Conservation (phyloP, 768 basidiomycete genomes). For the Suillus spraguei region DNA sequence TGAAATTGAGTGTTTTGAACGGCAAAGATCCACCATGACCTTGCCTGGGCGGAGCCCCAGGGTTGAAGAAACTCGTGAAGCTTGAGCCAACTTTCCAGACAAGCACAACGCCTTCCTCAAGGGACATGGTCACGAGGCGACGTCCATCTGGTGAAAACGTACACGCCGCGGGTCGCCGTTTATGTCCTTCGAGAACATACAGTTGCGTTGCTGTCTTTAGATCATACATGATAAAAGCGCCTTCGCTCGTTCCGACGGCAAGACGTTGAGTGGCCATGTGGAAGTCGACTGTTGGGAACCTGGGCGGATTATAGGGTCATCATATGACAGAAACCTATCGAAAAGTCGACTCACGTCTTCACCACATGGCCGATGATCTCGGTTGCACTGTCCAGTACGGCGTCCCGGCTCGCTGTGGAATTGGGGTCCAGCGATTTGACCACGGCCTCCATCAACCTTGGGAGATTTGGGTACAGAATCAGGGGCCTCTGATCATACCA, state of each 20-base stretch:
- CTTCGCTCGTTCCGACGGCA: constrained; percentile 92
- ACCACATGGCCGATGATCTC: constrained; percentile 96
- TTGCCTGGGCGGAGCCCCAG: constrained; percentile 90
- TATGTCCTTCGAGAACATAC: constrained; percentile 94
- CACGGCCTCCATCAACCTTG: constrained; percentile 89
- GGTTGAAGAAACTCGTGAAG: constrained; percentile 86
- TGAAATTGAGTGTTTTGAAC: constrained; percentile 86
- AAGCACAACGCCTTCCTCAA: constrained; percentile 81
- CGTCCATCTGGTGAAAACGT: constrained; percentile 95
- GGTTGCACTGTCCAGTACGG: constrained; percentile 87
- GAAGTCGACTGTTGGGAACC: constrained; percentile 94
- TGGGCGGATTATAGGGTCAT: constrained; percentile 29
- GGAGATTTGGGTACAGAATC: constrained; percentile 81
- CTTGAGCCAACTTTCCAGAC: constrained; percentile 97
- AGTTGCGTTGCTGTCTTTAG: constrained; percentile 93
- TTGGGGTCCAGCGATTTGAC: constrained; percentile 97
- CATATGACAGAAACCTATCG: not conserved
- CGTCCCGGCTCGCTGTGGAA: constrained; percentile 71
- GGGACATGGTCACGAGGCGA: constrained; percentile 81
- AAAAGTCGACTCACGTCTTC: constrained; percentile 61
- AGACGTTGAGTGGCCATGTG: constrained; percentile 85
- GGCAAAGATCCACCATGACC: constrained; percentile 82
- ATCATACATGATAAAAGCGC: constrained; percentile 94
- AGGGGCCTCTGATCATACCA: constrained; percentile 66
- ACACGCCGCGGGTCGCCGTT: constrained; percentile 76